Conservation (phyloP, 2,329 filamentous ascomycete genomes). For the Penicillium sp. region DNA sequence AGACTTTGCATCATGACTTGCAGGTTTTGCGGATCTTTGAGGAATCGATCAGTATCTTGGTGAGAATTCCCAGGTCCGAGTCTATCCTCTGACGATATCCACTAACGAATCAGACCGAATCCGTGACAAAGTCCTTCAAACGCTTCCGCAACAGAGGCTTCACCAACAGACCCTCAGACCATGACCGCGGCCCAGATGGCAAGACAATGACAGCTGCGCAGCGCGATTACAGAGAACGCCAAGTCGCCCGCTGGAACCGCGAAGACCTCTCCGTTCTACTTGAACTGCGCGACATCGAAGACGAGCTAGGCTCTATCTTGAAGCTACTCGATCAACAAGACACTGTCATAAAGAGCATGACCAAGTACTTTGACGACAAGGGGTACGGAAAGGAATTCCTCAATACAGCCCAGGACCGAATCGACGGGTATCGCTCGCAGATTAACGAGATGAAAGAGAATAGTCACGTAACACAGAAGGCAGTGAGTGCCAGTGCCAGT, state of each 20-base stretch:
- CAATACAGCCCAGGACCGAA: slow-evolving; percentile 49
- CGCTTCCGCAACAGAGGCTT: slow-evolving; percentile 59
- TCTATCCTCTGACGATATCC: fast-evolving
- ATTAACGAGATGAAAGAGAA: slow-evolving; percentile 56
- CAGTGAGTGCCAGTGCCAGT: slow-evolving; percentile 48
- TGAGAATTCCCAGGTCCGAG: slow-evolving; percentile 29
- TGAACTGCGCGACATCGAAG: slow-evolving; percentile 62
- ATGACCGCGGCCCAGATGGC: slow-evolving; percentile 29
- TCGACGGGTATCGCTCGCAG: slow-evolving; percentile 55
- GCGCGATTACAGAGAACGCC: slow-evolving; percentile 45
- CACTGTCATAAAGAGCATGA: slow-evolving; percentile 45
- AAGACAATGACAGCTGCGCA: slow-evolving; percentile 33
- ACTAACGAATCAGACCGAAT: slow-evolving; percentile 50
- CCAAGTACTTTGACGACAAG: slow-evolving; percentile 30
- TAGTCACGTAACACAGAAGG: slow-evolving; percentile 57
- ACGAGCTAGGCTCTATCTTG: slow-evolving; percentile 57
- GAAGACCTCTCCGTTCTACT: slow-evolving; percentile 61
- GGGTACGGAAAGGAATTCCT: slow-evolving; percentile 52
- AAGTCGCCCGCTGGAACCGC: slow-evolving; percentile 56
- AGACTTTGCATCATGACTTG: slow-evolving; percentile 57
- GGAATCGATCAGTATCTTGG: slow-evolving; percentile 61
- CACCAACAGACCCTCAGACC: slow-evolving; percentile 39
- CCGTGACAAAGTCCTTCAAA: slow-evolving; percentile 61
- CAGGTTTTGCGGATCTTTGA: slow-evolving; percentile 64
- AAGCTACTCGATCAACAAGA: slow-evolving; percentile 58